phyloP scores from a whole-genome alignment of 2,329 filamentous ascomycete species.

The Cladosporium velox region DNA sequence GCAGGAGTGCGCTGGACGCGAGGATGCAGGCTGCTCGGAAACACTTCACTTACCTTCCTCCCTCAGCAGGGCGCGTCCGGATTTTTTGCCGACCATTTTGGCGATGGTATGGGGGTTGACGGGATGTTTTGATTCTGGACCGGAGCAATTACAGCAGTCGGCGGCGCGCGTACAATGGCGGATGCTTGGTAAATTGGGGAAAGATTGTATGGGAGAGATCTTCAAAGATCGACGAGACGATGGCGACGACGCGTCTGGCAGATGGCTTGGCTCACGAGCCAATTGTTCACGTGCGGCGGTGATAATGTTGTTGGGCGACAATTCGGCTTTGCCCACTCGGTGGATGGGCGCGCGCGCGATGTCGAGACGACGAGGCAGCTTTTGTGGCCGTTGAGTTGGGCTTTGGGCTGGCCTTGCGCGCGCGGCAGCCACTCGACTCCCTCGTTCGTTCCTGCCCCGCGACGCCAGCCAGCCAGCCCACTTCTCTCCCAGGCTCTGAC shows the following conservation, averaged over 20 bases:
- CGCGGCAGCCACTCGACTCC: neutral
- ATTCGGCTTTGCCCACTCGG: neutral
- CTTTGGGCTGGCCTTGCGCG: neutral
- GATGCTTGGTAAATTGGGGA: constrained; percentile 3
- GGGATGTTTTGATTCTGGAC: neutral
- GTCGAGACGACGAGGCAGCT: constrained; percentile 3
- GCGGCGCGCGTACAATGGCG: constrained; percentile 6
- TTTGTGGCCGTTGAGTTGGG: constrained; percentile 8
- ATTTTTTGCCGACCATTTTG: constrained; percentile 67
- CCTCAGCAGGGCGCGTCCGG: constrained; percentile 60
- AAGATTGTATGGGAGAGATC: neutral
- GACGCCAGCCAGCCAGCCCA: neutral
- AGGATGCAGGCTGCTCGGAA: constrained; percentile 1
- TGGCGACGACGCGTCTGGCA: neutral
- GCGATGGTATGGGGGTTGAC: neutral
- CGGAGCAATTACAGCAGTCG: neutral
- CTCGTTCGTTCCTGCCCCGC: constrained; percentile 7
- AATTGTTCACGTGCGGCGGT: constrained; percentile 2
- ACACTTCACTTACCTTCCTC: constrained; percentile 54
- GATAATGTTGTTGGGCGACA: neutral
- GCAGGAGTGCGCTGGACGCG: constrained; percentile 4
- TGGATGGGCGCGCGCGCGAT: constrained; percentile 7
- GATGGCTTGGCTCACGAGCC: neutral
- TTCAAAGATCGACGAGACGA: constrained; percentile 3
- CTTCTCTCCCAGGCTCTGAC: neutral